Evolutionary conservation across 106 monocot species (phyloP).

Genomic region (Narthecium ossifragum): DNA sequence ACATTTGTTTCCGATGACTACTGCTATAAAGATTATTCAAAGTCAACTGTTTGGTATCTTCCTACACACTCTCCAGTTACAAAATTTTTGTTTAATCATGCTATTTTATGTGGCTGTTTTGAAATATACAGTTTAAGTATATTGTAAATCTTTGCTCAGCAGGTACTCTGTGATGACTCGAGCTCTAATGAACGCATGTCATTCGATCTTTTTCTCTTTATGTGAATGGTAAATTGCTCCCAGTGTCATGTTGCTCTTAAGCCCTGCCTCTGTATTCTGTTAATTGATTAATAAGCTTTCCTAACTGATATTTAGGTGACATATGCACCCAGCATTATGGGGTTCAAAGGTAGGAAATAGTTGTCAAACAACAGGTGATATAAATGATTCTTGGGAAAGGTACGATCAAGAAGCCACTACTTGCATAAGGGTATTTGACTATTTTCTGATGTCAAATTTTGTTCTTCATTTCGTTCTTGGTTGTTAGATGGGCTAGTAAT

Average conservation of each 20-base stretch:
- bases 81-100: neutral
- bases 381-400: slow-evolving; percentile 64
- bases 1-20: slow-evolving; percentile 34
- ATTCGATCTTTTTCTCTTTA: slow-evolving; percentile 68
- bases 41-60: slow-evolving; percentile 48
- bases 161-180: slow-evolving; percentile 73
- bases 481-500: too few relatives aligned
- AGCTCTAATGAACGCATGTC: slow-evolving; percentile 47
- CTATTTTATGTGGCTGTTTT: neutral
- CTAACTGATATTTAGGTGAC: slow-evolving; percentile 37
- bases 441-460: too few relatives aligned
- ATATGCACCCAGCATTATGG: slow-evolving; percentile 75
- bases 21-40: slow-evolving; percentile 48
- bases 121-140: too few relatives aligned
- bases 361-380: slow-evolving; percentile 80
- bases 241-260: neutral
- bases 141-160: slow-evolving; percentile 3
- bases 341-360: slow-evolving; percentile 51
- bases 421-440: too few relatives aligned
- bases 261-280: neutral
- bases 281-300: too few relatives aligned
- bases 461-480: too few relatives aligned
- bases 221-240: slow-evolving; percentile 67
- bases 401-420: too few relatives aligned
- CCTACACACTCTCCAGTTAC: neutral